phyloP scores from a whole-genome alignment of 2,329 filamentous ascomycete genomes.

The Diaporthe ampelina region DNA sequence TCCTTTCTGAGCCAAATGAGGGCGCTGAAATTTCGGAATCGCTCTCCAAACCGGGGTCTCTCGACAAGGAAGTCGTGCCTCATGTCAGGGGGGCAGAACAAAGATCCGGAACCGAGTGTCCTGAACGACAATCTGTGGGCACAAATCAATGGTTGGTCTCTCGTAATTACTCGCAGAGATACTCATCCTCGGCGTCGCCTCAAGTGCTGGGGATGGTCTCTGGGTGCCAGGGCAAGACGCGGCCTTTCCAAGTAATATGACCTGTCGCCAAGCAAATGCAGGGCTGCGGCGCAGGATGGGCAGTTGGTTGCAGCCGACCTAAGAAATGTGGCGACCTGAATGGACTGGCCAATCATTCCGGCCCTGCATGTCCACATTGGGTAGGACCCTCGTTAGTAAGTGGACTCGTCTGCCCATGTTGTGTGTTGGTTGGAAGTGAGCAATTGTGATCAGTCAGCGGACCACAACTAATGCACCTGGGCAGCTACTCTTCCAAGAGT shows the following conservation, averaged over 20 bases:
- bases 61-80: background rate
- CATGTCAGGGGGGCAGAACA: background rate
- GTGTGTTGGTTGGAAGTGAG: background rate
- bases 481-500: background rate
- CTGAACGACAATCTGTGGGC: background rate
- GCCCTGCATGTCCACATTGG: background rate
- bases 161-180: background rate
- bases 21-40: background rate
- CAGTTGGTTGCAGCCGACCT: background rate
- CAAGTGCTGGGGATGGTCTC: background rate
- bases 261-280: background rate
- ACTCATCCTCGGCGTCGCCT: too few relatives aligned
- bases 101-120: background rate
- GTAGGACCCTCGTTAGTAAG: background rate
- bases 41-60: background rate
- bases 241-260: background rate
- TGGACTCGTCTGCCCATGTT: background rate
- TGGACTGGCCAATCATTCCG: background rate
- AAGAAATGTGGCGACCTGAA: background rate
- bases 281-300: background rate
- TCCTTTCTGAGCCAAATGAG: background rate
- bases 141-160: background rate
- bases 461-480: background rate
- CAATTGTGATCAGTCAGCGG: background rate
- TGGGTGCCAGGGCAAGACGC: too few relatives aligned